phyloP scores from a whole-genome alignment of 352 stramenopile genomes.

The Phytophthora niederhauseri region DNA sequence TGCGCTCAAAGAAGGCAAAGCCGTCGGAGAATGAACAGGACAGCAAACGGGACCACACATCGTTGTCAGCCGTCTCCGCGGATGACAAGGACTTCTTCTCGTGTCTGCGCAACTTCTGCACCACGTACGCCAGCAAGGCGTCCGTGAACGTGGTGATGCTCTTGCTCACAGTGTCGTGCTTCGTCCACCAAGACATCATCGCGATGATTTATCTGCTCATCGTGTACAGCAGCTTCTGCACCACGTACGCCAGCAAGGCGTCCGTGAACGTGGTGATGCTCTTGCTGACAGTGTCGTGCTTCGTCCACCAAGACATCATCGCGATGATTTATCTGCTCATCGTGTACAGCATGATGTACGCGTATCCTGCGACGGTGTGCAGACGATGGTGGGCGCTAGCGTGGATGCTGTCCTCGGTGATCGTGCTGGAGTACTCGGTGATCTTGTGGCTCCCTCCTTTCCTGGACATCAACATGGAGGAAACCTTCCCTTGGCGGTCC shows the following conservation, averaged over 20 bases:
- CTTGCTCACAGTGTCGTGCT: conserved; percentile 76
- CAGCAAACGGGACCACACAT: conserved; percentile 16
- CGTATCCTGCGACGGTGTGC: conserved; percentile 55
- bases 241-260: conserved; percentile 74
- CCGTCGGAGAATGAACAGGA: conserved; percentile 5
- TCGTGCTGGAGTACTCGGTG: conserved; percentile 74
- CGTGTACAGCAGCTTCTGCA: conserved; percentile 74
- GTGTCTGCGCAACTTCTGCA: conserved; percentile 65
- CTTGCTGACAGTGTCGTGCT: conserved; percentile 76
- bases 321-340: conserved; percentile 81
- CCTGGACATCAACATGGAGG: conserved; percentile 59
- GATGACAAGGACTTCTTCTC: conserved; percentile 69
- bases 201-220: conserved; percentile 81
- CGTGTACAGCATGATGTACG: conserved; percentile 86
- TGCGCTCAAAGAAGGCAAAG: conserved; percentile 22
- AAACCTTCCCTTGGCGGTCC: conserved; percentile 60
- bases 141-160: conserved; percentile 84
- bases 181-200: conserved; percentile 79
- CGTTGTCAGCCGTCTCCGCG: conserved; percentile 18
- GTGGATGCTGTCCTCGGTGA: conserved; percentile 61
- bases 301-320: conserved; percentile 79
- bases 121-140: conserved; percentile 74
- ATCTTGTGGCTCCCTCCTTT: conserved; percentile 77
- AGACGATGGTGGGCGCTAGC: conserved; percentile 61
- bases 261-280: conserved; percentile 84